Conservation (phyloP, 2,329 filamentous ascomycete genomes). For the Trichoderma sp. region DNA sequence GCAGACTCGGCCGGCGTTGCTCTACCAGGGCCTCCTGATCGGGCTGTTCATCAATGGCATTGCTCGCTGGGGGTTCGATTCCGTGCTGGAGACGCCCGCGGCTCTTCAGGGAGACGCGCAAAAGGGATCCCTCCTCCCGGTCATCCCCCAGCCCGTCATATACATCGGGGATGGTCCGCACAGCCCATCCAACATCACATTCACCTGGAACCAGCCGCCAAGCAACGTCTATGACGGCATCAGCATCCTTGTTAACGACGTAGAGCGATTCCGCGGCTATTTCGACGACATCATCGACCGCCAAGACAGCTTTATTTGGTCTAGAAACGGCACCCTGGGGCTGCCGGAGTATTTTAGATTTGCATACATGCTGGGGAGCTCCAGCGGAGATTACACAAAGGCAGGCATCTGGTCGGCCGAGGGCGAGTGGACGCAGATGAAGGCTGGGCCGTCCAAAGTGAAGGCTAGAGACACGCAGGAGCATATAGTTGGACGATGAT, state of each 20-base stretch:
- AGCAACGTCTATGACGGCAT: constrained; percentile 65
- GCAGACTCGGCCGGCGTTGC: constrained; percentile 76
- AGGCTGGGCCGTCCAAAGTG: constrained; percentile 54
- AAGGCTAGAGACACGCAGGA: constrained; percentile 29
- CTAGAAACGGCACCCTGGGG: constrained; percentile 42
- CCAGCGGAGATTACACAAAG: constrained; percentile 68
- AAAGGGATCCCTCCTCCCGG: constrained; percentile 59
- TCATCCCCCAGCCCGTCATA: constrained; percentile 47
- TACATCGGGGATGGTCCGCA: constrained; percentile 36
- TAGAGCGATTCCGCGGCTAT: constrained; percentile 74
- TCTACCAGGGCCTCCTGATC: constrained; percentile 86
- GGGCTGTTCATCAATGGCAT: constrained; percentile 93
- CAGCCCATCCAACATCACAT: constrained; percentile 62
- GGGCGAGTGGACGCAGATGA: constrained; percentile 65
- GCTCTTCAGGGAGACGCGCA: constrained; percentile 68
- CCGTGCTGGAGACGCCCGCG: constrained; percentile 76
- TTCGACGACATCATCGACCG: constrained; percentile 53
- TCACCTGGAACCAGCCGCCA: constrained; percentile 48
- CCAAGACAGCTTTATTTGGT: constrained; percentile 56
- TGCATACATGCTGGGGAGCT: constrained; percentile 65
- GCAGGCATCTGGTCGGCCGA: constrained; percentile 66
- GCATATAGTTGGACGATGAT: constrained; percentile 24
- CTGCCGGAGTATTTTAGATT: constrained; percentile 74
- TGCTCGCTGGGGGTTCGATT: constrained; percentile 89
- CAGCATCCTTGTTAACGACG: constrained; percentile 79